These are phyloP conservation scores for Multifurca ochricompacta DNA, from an alignment of 768 basidiomycete species.

Conservation along the genomic window DNA sequence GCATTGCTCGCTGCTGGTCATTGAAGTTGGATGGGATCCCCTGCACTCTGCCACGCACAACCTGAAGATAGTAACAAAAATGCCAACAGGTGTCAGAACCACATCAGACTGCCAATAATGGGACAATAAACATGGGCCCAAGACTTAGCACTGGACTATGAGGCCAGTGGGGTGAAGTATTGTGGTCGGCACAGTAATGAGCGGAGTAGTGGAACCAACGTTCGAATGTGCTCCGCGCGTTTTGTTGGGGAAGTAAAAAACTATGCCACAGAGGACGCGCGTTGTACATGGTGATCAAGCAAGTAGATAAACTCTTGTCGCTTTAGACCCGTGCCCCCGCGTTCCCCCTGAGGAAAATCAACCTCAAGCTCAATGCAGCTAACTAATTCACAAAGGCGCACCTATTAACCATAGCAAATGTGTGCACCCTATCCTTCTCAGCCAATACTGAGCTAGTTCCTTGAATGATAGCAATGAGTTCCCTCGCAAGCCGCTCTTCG, in stretches of 20 bases:
- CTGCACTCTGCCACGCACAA: too few relatives aligned
- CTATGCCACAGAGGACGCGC: neutral
- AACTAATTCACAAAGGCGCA: slow-evolving; percentile 30
- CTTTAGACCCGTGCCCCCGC: slow-evolving; percentile 13
- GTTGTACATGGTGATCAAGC: neutral
- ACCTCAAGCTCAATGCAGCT: neutral
- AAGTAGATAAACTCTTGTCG: neutral
- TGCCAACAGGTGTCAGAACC: too few relatives aligned
- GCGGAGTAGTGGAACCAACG: too few relatives aligned
- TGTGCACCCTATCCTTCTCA: slow-evolving; percentile 57
- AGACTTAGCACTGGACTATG: too few relatives aligned
- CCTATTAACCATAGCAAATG: slow-evolving; percentile 71
- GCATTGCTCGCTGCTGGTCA: too few relatives aligned
- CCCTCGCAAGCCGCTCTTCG: slow-evolving; percentile 68
- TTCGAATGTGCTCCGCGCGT: too few relatives aligned
- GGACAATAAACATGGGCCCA: too few relatives aligned
- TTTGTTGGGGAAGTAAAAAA: neutral
- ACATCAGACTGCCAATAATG: too few relatives aligned
- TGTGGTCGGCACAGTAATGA: too few relatives aligned
- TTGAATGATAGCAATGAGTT: slow-evolving; percentile 65
- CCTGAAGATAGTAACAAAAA: too few relatives aligned
- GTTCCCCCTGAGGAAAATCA: slow-evolving; percentile 9
- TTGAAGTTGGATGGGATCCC: too few relatives aligned
- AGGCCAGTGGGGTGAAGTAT: too few relatives aligned
- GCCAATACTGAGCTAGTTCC: slow-evolving; percentile 51